Evolutionary conservation across 2,329 filamentous ascomycete species (phyloP).

Genomic region (Diaporthe australafricana): DNA sequence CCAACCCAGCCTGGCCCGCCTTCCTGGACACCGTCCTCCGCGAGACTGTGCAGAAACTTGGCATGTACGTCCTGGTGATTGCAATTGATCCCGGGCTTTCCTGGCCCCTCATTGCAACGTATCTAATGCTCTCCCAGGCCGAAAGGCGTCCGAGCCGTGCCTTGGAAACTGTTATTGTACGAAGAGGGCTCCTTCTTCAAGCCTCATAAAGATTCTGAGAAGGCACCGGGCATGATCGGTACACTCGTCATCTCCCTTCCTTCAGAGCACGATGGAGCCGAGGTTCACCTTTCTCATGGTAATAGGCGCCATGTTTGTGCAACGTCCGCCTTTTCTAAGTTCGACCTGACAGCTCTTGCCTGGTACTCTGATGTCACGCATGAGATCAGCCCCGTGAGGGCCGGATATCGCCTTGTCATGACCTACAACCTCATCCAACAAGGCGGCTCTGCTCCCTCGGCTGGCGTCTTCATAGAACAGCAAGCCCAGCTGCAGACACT

Average conservation of each 20-base stretch:
- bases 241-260: conserved; percentile 59
- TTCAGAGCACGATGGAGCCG: conserved; percentile 56
- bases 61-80: not conserved
- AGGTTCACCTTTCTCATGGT: conserved; percentile 47
- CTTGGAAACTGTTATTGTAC: conserved; percentile 58
- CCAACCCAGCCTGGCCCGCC: conserved; percentile 50
- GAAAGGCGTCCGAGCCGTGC: conserved; percentile 43
- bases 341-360: conserved; percentile 46
- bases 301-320: conserved; percentile 41
- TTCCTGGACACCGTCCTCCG: conserved; percentile 34
- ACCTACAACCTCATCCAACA: conserved; percentile 60
- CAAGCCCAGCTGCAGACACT: conserved; percentile 29
- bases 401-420: conserved; percentile 58
- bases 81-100: conserved; percentile 19
- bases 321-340: conserved; percentile 46
- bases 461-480: conserved; percentile 37
- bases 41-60: not conserved
- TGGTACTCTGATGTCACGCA: conserved; percentile 63
- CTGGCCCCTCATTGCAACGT: conserved; percentile 40
- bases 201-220: conserved; percentile 57
- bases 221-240: conserved; percentile 57
- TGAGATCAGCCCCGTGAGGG: conserved; percentile 55
- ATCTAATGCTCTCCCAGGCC: conserved; percentile 45
- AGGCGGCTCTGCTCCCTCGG: conserved; percentile 31
- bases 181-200: conserved; percentile 60